Percentiles rank a stretch among this genome's conserved stretches.
These are phyloP conservation scores for Penicillium robsamsonii DNA, from an alignment of 495 filamentous ascomycete genomes.

Conservation along the genomic window DNA sequence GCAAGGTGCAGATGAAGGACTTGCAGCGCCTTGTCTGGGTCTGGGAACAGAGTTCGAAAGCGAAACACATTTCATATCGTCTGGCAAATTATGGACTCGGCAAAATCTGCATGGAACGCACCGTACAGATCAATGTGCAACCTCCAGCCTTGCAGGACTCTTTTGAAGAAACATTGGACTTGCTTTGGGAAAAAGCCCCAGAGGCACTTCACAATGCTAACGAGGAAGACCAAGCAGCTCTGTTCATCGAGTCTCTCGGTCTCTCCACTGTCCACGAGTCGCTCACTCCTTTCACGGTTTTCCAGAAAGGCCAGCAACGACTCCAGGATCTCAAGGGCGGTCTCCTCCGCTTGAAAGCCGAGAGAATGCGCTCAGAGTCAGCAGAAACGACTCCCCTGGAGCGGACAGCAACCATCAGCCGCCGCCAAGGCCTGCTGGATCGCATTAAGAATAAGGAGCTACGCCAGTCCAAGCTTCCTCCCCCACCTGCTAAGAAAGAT, in stretches of 20 bases:
- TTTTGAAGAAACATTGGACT: slow-evolving; percentile 39
- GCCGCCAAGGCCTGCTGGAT: slow-evolving; percentile 42
- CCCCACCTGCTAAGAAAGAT: slow-evolving; percentile 43
- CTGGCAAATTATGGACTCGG: slow-evolving; percentile 47
- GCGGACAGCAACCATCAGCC: slow-evolving; percentile 32
- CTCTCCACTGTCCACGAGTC: slow-evolving; percentile 41
- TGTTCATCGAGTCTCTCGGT: slow-evolving; percentile 35
- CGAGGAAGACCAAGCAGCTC: slow-evolving; percentile 24
- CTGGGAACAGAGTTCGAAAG: slow-evolving; percentile 32
- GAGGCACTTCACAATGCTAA: slow-evolving; percentile 28
- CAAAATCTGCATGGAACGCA: slow-evolving; percentile 35
- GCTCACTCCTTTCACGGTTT: slow-evolving; percentile 41
- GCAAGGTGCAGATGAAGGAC: slow-evolving; percentile 45
- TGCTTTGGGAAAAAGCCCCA: slow-evolving; percentile 40
- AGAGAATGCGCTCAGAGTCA: slow-evolving; percentile 29
- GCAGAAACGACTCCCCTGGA: slow-evolving; percentile 21
- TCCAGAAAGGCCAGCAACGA: slow-evolving; percentile 48
- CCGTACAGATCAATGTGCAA: slow-evolving; percentile 28
- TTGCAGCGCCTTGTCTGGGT: slow-evolving; percentile 45
- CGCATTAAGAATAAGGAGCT: slow-evolving; percentile 48
- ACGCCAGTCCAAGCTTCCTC: slow-evolving; percentile 43
- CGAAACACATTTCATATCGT: slow-evolving; percentile 28
- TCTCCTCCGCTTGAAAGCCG: slow-evolving; percentile 42
- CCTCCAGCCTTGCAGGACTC: slow-evolving; percentile 31
- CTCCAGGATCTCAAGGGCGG: slow-evolving; percentile 46